Evolutionary conservation across 2,329 filamentous ascomycete species (phyloP), one percentile per base, ranked within the genome.

Genomic region (Paracorniculantispora psalliotae): DNA sequence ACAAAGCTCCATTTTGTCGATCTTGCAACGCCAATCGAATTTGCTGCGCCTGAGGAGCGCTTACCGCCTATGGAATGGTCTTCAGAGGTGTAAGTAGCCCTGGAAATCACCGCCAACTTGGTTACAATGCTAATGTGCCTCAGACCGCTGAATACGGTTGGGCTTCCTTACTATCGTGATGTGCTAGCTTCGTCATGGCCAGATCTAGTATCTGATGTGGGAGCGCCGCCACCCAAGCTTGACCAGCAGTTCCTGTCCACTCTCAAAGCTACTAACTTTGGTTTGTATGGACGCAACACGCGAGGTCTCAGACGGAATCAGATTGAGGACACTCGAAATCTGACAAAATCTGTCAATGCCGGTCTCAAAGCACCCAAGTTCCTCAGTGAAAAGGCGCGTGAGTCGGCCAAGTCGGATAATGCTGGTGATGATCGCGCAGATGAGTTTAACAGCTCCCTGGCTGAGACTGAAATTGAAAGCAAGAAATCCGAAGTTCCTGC

Each of bases 111-210:
- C 39, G 21, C 8, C 41, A 10, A n/a, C 19, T n/a, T 44, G 5
- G 17, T 23, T 12, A 41, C 51, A 15, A 43, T 46, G 37, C 39
- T 57, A 39, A 59, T 33, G 7, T 12, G 17, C 10, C 3, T 25
- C 26, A 90, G 87, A 5, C 92, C 94, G 0, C 71, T 99, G 44
- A 97, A 88, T 72, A 84, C 86, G 35, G 80, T 97, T 54, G 96
- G 94, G 12, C 88, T 99, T 82, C 93, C 94, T 1, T 96, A 92
- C 71, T 99, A 99, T 72, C 85, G 92, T 62, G 93, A 97, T 62
- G 80, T 83, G 15, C 81, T 99, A 12, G 80, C 96, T 39, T 99
- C 94, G 2, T 88, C 90, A 39, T 97, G 93, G 91, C 92, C 94
- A 61, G 90, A 93, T 68, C 80, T 92, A 66, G 74, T 94, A 1